Evolutionary conservation across 139 green algal species (phyloP), one percentile per base, ranked within the genome.

Genomic region (Deuterostichococcus epilithicus): DNA sequence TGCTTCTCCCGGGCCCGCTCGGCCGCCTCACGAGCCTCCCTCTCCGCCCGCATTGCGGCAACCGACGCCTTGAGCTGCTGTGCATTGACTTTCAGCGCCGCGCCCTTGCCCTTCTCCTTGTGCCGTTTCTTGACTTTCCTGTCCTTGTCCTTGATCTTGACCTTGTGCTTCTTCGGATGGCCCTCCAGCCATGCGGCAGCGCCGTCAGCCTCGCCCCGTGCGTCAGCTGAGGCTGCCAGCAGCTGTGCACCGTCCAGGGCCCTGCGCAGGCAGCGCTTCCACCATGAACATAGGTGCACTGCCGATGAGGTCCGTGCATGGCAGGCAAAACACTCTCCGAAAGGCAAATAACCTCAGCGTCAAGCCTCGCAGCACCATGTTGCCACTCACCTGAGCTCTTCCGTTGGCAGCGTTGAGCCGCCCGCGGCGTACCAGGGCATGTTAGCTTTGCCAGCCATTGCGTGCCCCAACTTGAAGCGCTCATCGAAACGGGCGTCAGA

Each of bases 401-500:
- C 30, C 0, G 28, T 26, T 59, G 79, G 39, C n/a, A 66, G 33
- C 15, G 68, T 52, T 67, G 80, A 30, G 33, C 65, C 78, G 6
- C 37, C 38, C 72, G 80, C 69, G 8, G 80, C 77, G 58, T 89
- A 90, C 86, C 83, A 87, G 63, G 83, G 83, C 79, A 83, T 22
- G 52, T 63, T 67, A n/a, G 10, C 63, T 30, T 81, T 44, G 23
- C 81, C 84, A 6, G 39, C 37, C 35, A 95, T 81, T 5, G 84
- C 80, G 67, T 92, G 76, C 0, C 72, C 90, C 45, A 93, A 78
- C 30, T 71, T 59, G 75, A 97, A 97, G 15, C 83, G 79, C 76
- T 92, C 90, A 66, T 97, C 92, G 73, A 97, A 97, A 35, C 80
- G 83, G 0, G 90, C 85, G 69, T 97, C 90, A 20, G 73, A 86